Percentiles rank a stretch among this genome's conserved stretches.
Conservation (phyloP, 805 yeast species). For the Starmerella asiatica region DNA sequence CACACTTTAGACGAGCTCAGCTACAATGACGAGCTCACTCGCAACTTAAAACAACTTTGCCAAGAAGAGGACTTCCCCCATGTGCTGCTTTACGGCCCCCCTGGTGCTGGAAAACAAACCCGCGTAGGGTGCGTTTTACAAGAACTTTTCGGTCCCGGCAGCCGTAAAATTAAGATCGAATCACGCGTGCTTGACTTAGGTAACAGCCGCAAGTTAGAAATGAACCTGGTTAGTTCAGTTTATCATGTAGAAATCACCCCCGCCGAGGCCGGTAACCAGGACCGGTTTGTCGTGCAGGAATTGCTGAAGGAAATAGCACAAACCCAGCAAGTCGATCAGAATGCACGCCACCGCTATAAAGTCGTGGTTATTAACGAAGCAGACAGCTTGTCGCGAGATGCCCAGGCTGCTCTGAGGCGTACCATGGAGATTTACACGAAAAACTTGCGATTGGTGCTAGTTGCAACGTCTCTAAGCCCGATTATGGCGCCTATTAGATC, state of each 20-base stretch:
- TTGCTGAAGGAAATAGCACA: constrained; percentile 87
- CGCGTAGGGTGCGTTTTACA: constrained; percentile 67
- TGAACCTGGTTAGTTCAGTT: constrained; percentile 84
- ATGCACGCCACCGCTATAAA: constrained; percentile 41
- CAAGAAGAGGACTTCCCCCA: constrained; percentile 85
- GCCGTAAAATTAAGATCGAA: constrained; percentile 77
- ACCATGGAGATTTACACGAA: constrained; percentile 57
- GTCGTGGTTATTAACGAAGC: constrained; percentile 89
- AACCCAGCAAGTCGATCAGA: constrained; percentile 83
- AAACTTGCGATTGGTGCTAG: constrained; percentile 67
- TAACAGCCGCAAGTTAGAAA: constrained; percentile 60
- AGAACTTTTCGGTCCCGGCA: constrained; percentile 70
- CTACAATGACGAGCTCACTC: constrained; percentile 54
- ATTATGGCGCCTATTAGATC: constrained; percentile 91
- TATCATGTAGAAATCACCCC: constrained; percentile 93
- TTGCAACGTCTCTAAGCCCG: constrained; percentile 81
- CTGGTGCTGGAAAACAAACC: constrained; percentile 95
- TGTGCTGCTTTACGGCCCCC: constrained; percentile 81
- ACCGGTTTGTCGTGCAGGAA: constrained; percentile 88
- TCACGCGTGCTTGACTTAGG: constrained; percentile 64
- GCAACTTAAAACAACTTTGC: constrained; percentile 47
- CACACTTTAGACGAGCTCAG: constrained; percentile 46
- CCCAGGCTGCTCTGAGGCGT: constrained; percentile 83
- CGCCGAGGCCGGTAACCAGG: constrained; percentile 90
- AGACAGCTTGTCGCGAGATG: constrained; percentile 87